Evolutionary conservation across 2,329 filamentous ascomycete species (phyloP).

Genomic region (Penicillium freii): DNA sequence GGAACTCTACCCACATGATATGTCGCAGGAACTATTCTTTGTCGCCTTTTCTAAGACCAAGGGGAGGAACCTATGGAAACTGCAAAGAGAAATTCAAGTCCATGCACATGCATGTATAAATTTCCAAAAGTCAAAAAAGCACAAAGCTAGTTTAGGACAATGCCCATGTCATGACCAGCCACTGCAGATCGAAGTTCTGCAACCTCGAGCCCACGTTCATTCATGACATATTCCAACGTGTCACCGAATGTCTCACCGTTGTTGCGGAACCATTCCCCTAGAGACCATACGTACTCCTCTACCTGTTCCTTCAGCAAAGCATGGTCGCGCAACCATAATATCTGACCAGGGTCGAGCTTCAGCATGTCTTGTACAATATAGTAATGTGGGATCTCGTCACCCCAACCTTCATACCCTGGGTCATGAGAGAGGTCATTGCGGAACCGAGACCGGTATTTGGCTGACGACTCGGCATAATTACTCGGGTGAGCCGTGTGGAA

Average conservation of each 20-base stretch:
- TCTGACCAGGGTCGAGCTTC: conserved; percentile 61
- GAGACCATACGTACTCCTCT: conserved; percentile 50
- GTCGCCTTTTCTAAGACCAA: not conserved
- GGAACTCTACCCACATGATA: not conserved
- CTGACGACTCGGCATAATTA: conserved; percentile 22
- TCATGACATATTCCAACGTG: conserved; percentile 57
- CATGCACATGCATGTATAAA: not conserved
- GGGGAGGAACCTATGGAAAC: not conserved
- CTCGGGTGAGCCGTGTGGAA: conserved; percentile 27
- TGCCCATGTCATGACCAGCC: conserved; percentile 32
- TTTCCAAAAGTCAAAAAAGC: not conserved
- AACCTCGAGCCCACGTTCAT: conserved; percentile 54
- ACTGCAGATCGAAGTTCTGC: conserved; percentile 40
- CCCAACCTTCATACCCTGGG: conserved; percentile 61
- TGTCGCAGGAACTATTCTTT: not conserved
- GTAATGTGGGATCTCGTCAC: conserved; percentile 62
- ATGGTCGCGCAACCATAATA: conserved; percentile 57
- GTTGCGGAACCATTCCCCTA: conserved; percentile 62
- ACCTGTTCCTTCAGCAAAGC: conserved; percentile 58
- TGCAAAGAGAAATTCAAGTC: not conserved
- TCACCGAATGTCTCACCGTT: conserved; percentile 63
- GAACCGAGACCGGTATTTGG: conserved; percentile 48
- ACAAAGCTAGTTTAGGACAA: conserved; percentile 24
- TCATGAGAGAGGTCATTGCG: conserved; percentile 51
- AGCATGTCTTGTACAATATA: conserved; percentile 65